Base-by-base conservation (phyloP, 2,329 filamentous ascomycete genomes). In the Ophiostoma himal-ulmi region DNA sequence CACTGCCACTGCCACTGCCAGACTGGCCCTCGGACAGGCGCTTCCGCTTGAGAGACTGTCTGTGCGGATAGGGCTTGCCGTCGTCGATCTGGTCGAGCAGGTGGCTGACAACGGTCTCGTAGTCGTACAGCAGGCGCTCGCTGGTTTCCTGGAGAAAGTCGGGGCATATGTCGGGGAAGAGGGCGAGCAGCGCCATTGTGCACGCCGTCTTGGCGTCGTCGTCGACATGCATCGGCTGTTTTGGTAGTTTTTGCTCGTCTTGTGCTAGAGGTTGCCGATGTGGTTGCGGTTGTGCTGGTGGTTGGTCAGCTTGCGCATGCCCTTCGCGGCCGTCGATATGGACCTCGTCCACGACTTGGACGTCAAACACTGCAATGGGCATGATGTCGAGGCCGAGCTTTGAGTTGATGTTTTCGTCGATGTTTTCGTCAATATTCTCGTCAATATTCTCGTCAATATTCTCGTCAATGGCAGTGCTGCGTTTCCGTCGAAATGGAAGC, bases 81-180 rank as follows among this genome's bases (percentile, higher is more conserved):
- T 74, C 75, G 3, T 84, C 83, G 37, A 77, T 73, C 5, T 78
- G 74, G 68, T 83, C 80, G 14, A 84, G 73, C 17, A 86, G 78
- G 37, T 74, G 67, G 54, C 76, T 74, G 54, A 84, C 78, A 37
- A 81, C 74, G 0, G 70, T 70, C 4, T 78, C 75, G 2, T 77
- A 20, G 54, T 79, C 68, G 71, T 80, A 78, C 1, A 37, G 54
- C 6, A 79, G 69, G 39, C 77, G 71, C 0, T 69, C 41, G 2
- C 76, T 76, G 5, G 80, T 70, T 5, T 71, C 65, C 6, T 75
- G 70, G 14, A 85, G 75, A 69, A 80, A 81, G 0, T 78, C 71
- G 0, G 75, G 77, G 71, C 81, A 83, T 1, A 85, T 82, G 57
- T 85, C 80, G 0, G 83, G 82, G 71, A 85, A 84, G 10, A 84